Conservation (phyloP, 2,329 filamentous ascomycete species). For the Fragosphaeria purpurea region DNA sequence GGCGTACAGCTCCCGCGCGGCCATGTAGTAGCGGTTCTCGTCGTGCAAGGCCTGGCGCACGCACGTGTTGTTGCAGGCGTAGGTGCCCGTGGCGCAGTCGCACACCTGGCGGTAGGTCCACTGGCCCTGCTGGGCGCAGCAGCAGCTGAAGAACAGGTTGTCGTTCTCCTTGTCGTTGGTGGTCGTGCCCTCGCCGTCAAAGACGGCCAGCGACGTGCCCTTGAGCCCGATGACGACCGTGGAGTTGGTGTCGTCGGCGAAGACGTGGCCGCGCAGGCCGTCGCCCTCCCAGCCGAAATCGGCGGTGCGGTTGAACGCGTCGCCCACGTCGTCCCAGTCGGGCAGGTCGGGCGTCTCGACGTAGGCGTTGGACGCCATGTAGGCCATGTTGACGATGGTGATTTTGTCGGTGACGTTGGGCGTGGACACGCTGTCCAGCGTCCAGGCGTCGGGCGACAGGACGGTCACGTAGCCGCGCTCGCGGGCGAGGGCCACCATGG, state of each 20-base stretch:
- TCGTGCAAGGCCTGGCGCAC: constrained; percentile 63
- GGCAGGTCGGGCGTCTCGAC: constrained; percentile 59
- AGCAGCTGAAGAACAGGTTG: constrained; percentile 96
- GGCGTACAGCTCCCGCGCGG: constrained; percentile 78
- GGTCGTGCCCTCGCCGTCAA: constrained; percentile 93
- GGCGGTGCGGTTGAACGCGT: constrained; percentile 71
- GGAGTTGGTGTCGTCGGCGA: constrained; percentile 72
- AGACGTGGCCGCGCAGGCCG: constrained; percentile 85
- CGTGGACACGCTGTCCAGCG: constrained; percentile 63
- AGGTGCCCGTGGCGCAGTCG: constrained; percentile 79
- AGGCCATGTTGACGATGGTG: constrained; percentile 73
- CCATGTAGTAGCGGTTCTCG: constrained; percentile 86
- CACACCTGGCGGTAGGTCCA: constrained; percentile 88
- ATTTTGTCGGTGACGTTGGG: constrained; percentile 80
- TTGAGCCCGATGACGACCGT: constrained; percentile 90
- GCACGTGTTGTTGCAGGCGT: constrained; percentile 87
- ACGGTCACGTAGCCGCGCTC: constrained; percentile 56
- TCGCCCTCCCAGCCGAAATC: constrained; percentile 92
- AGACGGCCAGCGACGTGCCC: constrained; percentile 80
- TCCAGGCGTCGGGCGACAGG: constrained; percentile 70
- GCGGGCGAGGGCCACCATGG: constrained; percentile 64
- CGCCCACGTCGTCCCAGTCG: constrained; percentile 75
- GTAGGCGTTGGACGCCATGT: constrained; percentile 86
- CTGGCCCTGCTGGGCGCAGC: constrained; percentile 86
- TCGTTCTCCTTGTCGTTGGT: constrained; percentile 97